Conservation (phyloP, 495 filamentous ascomycete species). For the Talaromyces borbonicus region DNA sequence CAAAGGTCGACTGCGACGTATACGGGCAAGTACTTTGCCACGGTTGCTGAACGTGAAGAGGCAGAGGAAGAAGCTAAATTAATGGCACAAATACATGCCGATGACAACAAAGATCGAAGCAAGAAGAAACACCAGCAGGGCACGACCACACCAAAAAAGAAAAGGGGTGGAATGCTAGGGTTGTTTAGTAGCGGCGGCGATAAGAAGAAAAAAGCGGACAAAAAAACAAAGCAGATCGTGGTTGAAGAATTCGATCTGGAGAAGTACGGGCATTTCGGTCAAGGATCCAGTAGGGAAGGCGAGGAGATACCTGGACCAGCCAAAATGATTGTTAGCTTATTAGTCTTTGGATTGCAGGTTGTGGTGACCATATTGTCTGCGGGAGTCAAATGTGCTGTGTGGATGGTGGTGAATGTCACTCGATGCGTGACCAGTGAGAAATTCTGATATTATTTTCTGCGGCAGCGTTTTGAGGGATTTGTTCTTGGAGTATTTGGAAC, state of each 20-base stretch:
- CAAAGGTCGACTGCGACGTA: conserved; percentile 9
- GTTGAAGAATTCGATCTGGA: conserved; percentile 39
- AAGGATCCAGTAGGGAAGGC: conserved; percentile 24
- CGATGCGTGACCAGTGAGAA: conserved; percentile 32
- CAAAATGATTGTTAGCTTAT: conserved; percentile 21
- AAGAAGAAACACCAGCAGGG: conserved; percentile 14
- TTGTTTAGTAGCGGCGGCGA: conserved; percentile 1
- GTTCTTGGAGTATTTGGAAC: too few species aligned
- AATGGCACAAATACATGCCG: conserved; percentile 18
- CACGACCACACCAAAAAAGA: conserved; percentile 9
- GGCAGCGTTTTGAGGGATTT: too few species aligned
- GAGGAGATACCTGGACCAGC: conserved; percentile 30
- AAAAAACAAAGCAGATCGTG: conserved; percentile 16
- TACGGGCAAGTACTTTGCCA: conserved; percentile 25
- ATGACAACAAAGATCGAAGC: background rate
- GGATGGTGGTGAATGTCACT: conserved; percentile 28
- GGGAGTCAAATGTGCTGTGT: conserved; percentile 29
- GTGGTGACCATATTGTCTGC: conserved; percentile 25
- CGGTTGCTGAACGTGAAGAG: conserved; percentile 35
- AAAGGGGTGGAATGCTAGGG: background rate
- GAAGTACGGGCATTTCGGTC: conserved; percentile 31
- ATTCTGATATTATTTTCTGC: conserved; percentile 17
- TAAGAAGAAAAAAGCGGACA: conserved; percentile 9
- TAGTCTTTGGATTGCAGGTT: conserved; percentile 32
- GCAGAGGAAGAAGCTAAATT: conserved; percentile 23